A percentile compares a stretch with the other conserved stretches of the same genome.
These are phyloP conservation scores for Alternaria conjuncta DNA, from an alignment of 2,329 filamentous ascomycete genomes.

Conservation along the genomic window DNA sequence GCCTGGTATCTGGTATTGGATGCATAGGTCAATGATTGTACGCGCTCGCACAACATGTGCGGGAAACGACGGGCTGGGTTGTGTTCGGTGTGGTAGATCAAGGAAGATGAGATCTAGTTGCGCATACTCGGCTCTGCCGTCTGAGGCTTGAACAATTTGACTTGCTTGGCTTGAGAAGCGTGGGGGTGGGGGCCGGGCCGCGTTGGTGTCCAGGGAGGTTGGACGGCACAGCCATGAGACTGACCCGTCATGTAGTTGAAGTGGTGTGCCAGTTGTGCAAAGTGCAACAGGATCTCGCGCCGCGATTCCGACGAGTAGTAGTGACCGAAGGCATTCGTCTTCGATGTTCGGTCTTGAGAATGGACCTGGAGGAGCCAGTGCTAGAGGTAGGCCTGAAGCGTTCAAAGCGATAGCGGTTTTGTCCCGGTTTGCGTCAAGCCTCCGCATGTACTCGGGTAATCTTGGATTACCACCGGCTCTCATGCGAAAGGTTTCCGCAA, in stretches of 20 bases:
- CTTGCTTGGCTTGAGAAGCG: conserved; percentile 18
- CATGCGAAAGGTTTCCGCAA: conserved; percentile 50
- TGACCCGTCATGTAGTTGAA: conserved; percentile 42
- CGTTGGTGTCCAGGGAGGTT: conserved; percentile 29
- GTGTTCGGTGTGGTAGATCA: conserved; percentile 36
- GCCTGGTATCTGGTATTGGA: conserved; percentile 30
- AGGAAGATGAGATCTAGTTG: conserved; percentile 52
- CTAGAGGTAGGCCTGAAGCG: conserved; percentile 49
- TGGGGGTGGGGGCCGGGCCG: conserved; percentile 11
- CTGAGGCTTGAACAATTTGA: conserved; percentile 36
- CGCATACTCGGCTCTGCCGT: conserved; percentile 47
- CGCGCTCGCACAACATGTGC: conserved; percentile 39
- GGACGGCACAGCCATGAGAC: conserved; percentile 44
- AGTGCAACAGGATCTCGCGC: conserved; percentile 51
- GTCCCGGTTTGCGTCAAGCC: conserved; percentile 53
- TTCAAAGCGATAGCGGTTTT: conserved; percentile 53
- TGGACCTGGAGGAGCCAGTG: conserved; percentile 37
- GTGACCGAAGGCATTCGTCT: conserved; percentile 51
- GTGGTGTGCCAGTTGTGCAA: conserved; percentile 44
- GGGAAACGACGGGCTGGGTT: conserved; percentile 37
- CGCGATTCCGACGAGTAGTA: conserved; percentile 50
- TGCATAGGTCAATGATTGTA: conserved; percentile 45
- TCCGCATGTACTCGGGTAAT: conserved; percentile 48
- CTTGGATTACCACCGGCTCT: conserved; percentile 52
- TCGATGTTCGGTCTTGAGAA: conserved; percentile 43